Base-by-base conservation (phyloP, 495 filamentous ascomycete genomes). In the Filosporella fistucella region DNA sequence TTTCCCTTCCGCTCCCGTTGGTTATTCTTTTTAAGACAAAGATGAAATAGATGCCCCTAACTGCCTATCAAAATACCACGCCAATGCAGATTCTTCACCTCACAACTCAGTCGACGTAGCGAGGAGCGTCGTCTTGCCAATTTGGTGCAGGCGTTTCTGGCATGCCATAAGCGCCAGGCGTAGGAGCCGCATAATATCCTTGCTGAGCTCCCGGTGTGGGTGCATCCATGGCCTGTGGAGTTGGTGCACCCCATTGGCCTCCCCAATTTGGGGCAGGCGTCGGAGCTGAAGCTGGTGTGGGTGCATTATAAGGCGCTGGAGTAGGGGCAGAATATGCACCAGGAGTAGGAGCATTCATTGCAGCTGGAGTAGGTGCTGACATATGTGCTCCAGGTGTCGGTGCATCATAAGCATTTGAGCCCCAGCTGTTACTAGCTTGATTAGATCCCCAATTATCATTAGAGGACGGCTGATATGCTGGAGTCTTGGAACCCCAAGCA, bases 141-240 rank as follows among this genome's bases (percentile, higher is more conserved):
- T 77, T 81, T 9, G 83, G 81, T 10, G 85, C 88, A 2, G 89
- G 89, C 0, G 88, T 91, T 60, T 86, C 84, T 17, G 85, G 79
- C 38, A 65, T 68, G 26, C 77, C 81, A 58, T 86, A 88, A 2
- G 78, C 74, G 0, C 82, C 89, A 0, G 89, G 89, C 3, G 90
- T 95, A 2, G 87, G 86, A 2, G 87, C 87, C 45, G 81, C 78
- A 49, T 80, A 81, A 41, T 82, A 82, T 21, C 70, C 72, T 38
- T 68, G 70, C 54, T 46, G 57, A 36, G 36, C 63, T 54, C 61
- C 66, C 13, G 76, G 76, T 9, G 82, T 84, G 0, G 80, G 78
- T 4, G 77, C 81, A 42, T 78, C 79, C 56, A 81, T 76, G 8
- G 77, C 81, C 34, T 77, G 80, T 41, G 80, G 79, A 9, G 80